phyloP scores from a whole-genome alignment of 2,329 filamentous ascomycete species.

The Ophiostoma angusticollis region DNA sequence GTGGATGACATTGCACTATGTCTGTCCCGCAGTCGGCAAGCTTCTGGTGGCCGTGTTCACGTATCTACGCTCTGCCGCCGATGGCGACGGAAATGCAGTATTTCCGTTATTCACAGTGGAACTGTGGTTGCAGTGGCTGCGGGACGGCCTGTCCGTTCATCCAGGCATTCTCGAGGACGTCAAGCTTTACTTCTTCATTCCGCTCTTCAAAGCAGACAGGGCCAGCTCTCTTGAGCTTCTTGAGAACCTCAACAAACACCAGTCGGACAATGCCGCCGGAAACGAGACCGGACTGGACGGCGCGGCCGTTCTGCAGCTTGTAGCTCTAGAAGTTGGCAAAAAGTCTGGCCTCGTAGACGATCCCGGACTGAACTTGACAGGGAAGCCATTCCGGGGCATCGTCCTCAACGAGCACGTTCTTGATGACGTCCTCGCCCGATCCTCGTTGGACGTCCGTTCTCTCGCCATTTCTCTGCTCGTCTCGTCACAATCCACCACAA shows the following conservation, averaged over 20 bases:
- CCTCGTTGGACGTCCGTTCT: constrained; percentile 54
- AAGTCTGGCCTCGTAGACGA: constrained; percentile 58
- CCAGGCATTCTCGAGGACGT: constrained; percentile 45
- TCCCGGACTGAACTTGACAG: constrained; percentile 24
- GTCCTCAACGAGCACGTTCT: constrained; percentile 32
- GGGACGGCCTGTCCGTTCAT: constrained; percentile 34
- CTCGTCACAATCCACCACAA: constrained; percentile 60
- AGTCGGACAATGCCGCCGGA: constrained; percentile 31
- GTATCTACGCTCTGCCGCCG: constrained; percentile 25
- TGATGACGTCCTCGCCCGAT: constrained; percentile 39
- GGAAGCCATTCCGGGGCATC: constrained; percentile 10
- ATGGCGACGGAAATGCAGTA: constrained; percentile 16
- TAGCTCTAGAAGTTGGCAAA: constrained; percentile 59
- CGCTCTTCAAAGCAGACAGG: constrained; percentile 47
- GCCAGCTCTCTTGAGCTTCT: constrained; percentile 43
- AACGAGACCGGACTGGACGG: constrained; percentile 28
- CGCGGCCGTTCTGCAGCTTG: constrained; percentile 47
- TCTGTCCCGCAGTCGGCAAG: constrained; percentile 48
- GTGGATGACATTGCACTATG: constrained; percentile 43
- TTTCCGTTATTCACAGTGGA: constrained; percentile 23
- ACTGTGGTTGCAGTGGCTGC: constrained; percentile 45
- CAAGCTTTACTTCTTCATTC: constrained; percentile 51
- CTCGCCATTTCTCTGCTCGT: constrained; percentile 73
- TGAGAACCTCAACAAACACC: constrained; percentile 29
- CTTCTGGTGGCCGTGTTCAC: constrained; percentile 46